phyloP scores from a whole-genome alignment of 352 stramenopile species.

The Globisporangium carolinianum region DNA sequence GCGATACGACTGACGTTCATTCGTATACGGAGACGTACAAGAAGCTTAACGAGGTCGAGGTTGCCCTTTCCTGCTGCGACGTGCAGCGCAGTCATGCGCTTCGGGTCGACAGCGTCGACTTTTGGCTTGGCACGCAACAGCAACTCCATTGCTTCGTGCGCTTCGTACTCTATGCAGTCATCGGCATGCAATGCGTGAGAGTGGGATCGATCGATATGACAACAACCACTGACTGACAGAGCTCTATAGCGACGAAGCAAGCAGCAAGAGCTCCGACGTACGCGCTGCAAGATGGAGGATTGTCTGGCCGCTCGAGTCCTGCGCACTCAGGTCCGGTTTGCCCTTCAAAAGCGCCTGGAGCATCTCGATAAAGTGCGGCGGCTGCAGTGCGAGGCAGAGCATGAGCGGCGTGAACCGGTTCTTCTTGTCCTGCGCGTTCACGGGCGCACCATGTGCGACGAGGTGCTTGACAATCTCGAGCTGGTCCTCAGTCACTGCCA shows the following conservation, averaged over 20 bases:
- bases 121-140: slow-evolving; percentile 54
- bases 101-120: slow-evolving; percentile 49
- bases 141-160: slow-evolving; percentile 48
- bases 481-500: slow-evolving; percentile 66
- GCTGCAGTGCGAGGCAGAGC: slow-evolving; percentile 65
- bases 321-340: slow-evolving; percentile 54
- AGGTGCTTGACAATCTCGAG: slow-evolving; percentile 66
- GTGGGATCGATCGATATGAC: neutral
- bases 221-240: neutral
- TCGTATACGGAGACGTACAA: slow-evolving; percentile 9
- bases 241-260: too few species aligned
- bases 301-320: slow-evolving; percentile 59
- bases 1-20: too few species aligned
- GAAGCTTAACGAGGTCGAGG: slow-evolving; percentile 43
- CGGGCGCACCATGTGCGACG: slow-evolving; percentile 52
- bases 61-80: slow-evolving; percentile 60
- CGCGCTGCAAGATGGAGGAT: slow-evolving; percentile 56
- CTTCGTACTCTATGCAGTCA: slow-evolving; percentile 49
- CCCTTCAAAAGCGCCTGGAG: slow-evolving; percentile 59
- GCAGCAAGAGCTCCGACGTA: slow-evolving; percentile 18
- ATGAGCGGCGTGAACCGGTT: slow-evolving; percentile 70
- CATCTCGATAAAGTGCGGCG: slow-evolving; percentile 56
- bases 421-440: slow-evolving; percentile 76
- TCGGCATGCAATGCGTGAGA: neutral
- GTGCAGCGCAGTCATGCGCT: slow-evolving; percentile 75